A percentile compares a stretch with the other conserved stretches of the same genome.
These are phyloP conservation scores for Coffea eugenioides DNA, from an alignment of 257 asterid genomes.

Conservation along the genomic window DNA sequence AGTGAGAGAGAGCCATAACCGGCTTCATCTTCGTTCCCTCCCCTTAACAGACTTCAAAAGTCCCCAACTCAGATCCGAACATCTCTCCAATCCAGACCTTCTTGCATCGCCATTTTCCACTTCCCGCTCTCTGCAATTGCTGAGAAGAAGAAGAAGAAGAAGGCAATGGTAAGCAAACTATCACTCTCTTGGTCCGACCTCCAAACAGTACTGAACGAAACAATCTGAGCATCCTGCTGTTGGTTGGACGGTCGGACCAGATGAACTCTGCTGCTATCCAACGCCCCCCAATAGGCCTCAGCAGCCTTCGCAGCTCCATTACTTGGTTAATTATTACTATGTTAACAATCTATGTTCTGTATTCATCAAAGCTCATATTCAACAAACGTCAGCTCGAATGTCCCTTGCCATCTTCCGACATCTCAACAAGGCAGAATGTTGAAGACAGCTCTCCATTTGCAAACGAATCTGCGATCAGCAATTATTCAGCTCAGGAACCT, in stretches of 20 bases:
- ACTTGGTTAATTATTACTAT: conserved; percentile 42
- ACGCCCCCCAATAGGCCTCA: conserved; percentile 35
- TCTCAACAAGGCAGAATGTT: conserved; percentile 25
- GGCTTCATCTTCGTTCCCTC: conserved; percentile 21
- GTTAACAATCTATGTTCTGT: conserved; percentile 41
- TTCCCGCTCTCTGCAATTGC: conserved; percentile 12
- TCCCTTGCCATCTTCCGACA: conserved; percentile 9
- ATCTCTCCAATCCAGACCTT: conserved; percentile 29
- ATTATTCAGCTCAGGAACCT: background rate
- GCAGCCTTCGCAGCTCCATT: conserved; percentile 39
- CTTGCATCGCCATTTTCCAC: conserved; percentile 27
- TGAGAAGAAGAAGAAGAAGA: background rate
- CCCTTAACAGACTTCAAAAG: conserved; percentile 9
- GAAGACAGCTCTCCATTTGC: background rate
- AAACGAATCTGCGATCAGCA: conserved; percentile 1
- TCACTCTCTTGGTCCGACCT: too few relatives aligned
- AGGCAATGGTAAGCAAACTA: conserved; percentile 3
- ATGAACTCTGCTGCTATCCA: conserved; percentile 38
- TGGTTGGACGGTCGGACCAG: conserved; percentile 4
- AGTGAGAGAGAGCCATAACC: conserved; percentile 5
- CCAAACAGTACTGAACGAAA: too few relatives aligned
- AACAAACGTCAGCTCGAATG: conserved; percentile 25
- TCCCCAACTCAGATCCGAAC: conserved; percentile 39
- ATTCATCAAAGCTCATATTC: conserved; percentile 50
- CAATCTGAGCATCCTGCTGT: too few relatives aligned